A percentile compares a stretch with the other conserved stretches of the same genome.
Evolutionary conservation across 495 filamentous ascomycete genomes (phyloP).

Genomic region (Penicillium robsamsonii): DNA sequence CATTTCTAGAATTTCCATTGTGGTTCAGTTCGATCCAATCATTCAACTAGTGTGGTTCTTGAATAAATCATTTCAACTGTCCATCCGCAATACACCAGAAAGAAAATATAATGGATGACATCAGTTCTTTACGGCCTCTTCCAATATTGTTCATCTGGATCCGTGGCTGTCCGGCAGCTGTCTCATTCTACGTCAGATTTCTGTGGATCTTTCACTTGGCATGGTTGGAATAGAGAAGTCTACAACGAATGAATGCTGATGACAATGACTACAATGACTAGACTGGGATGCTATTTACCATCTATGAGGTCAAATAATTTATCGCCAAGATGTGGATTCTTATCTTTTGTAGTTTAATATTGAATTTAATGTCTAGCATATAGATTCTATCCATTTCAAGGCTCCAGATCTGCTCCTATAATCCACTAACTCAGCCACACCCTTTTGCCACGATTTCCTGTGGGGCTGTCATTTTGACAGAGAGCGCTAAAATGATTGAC

Average conservation of each 20-base stretch:
- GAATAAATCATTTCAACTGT: neutral
- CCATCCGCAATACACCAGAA: neutral
- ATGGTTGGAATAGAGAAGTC: neutral
- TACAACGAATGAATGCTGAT: neutral
- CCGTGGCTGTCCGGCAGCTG: neutral
- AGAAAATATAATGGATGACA: neutral
- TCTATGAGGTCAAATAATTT: neutral
- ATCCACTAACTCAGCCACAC: neutral
- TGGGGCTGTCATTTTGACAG: neutral
- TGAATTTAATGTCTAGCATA: neutral
- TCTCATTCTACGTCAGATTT: constrained; percentile 4
- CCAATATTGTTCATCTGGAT: neutral
- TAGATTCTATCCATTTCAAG: neutral
- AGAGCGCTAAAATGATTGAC: neutral
- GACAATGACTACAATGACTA: neutral
- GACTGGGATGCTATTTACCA: neutral
- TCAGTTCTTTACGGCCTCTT: constrained; percentile 2
- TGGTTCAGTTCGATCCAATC: constrained; percentile 1
- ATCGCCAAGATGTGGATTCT: neutral
- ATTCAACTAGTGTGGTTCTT: neutral
- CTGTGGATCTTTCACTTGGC: constrained; percentile 1
- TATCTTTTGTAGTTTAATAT: neutral
- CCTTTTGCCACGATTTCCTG: neutral
- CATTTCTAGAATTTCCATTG: constrained; percentile 7
- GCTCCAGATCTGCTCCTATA: neutral